Conservation (phyloP, 208 protist genomes). For the Porcisia hertigi region DNA sequence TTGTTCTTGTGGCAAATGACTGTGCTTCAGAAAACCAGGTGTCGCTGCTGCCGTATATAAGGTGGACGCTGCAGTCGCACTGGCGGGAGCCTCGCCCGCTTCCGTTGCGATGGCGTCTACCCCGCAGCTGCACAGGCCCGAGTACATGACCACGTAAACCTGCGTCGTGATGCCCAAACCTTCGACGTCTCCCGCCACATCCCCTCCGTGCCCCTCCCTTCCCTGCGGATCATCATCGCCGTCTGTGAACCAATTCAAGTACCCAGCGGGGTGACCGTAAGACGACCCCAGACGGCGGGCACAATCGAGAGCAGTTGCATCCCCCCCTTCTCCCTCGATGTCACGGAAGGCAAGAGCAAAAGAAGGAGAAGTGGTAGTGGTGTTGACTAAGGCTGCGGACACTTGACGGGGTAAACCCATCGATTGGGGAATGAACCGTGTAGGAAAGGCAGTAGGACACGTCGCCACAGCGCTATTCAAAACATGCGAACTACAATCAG, state of each 20-base stretch:
- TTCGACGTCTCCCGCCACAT: constrained; percentile 2
- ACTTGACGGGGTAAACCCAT: background rate
- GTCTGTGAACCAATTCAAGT: background rate
- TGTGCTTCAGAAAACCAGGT: background rate
- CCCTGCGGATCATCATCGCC: background rate
- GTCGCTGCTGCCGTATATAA: no score
- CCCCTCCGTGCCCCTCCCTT: constrained; percentile 37
- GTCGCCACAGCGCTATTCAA: background rate
- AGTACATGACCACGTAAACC: constrained; percentile 48
- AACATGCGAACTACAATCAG: background rate
- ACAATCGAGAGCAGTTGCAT: background rate
- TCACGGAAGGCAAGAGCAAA: background rate
- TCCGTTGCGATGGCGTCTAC: background rate
- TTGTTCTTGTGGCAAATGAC: background rate
- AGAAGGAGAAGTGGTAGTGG: background rate
- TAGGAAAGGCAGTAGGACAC: background rate
- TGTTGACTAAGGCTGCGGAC: background rate
- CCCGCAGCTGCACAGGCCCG: constrained; percentile 44
- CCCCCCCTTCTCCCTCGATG: background rate
- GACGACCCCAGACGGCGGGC: background rate
- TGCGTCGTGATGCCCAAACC: constrained; percentile 12
- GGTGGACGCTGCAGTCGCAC: background rate
- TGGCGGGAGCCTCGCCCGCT: background rate
- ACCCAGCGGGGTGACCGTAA: background rate
- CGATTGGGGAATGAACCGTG: background rate